These are phyloP conservation scores for Crithidia brevicula DNA, from an alignment of 208 protist species.

Conservation along the genomic window DNA sequence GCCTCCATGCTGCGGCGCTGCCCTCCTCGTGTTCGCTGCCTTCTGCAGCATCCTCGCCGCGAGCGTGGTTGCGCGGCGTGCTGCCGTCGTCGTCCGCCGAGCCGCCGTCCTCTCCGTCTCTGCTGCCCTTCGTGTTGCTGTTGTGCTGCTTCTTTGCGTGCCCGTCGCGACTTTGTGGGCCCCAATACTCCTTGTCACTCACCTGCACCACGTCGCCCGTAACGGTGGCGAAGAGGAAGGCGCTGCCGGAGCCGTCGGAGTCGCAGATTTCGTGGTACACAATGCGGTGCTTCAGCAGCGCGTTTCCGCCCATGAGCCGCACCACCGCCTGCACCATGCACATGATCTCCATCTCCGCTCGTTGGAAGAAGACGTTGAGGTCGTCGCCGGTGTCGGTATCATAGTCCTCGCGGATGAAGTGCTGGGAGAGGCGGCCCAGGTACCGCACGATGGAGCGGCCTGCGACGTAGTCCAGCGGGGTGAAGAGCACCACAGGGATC, in stretches of 20 bases:
- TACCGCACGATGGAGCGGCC: constrained; percentile 83
- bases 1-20: background rate
- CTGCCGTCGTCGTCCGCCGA: background rate
- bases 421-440: constrained; percentile 88
- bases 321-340: constrained; percentile 80
- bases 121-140: background rate
- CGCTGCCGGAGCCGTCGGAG: constrained; percentile 73
- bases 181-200: constrained; percentile 28
- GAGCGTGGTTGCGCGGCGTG: constrained; percentile 8
- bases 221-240: constrained; percentile 83
- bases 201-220: constrained; percentile 89
- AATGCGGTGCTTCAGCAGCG: constrained; percentile 84
- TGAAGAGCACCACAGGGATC: constrained; percentile 62
- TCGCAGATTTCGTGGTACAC: constrained; percentile 88
- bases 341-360: constrained; percentile 78
- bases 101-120: constrained; percentile 9
- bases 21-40: constrained; percentile 4
- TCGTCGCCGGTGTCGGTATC: constrained; percentile 43
- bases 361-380: constrained; percentile 79
- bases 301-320: constrained; percentile 82
- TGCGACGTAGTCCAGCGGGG: constrained; percentile 82
- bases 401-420: constrained; percentile 90
- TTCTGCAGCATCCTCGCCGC: background rate
- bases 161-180: background rate
- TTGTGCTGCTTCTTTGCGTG: background rate